Evolutionary conservation across 1,139 yeast genomes (phyloP), one percentile per base, ranked within the genome.

Genomic region (Ogataea hybrid): DNA sequence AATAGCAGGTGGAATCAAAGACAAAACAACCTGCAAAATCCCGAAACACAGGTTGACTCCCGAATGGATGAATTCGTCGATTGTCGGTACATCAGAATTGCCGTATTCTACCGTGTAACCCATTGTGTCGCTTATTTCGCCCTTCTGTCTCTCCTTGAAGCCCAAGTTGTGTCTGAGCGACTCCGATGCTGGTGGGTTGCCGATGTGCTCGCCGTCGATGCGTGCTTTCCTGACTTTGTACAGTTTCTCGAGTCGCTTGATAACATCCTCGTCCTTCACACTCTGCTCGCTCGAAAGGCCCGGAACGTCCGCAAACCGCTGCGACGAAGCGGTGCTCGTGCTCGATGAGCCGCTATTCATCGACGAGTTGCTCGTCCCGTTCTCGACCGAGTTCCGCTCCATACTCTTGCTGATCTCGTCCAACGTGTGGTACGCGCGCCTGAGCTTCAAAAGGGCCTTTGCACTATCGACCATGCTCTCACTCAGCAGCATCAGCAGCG

Each of bases 1-100:
- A 41, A 92, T 81, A 0, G 92, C 78, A 0, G 97, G 96, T 5
- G 97, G 98, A 38, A 92, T 81, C 51, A 90, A 73, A 0, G 97
- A 88, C 21, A 92, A 71, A 17, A 92, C 95, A 34, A 92, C 84
- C 61, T 92, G 97, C 43, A 92, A 70, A 38, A 92, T 82, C 17
- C 98, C 97, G 64, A 87, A 88, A 63, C 97, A 88, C 39, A 89
- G 70, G 56, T 88, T 89, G 9, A 89, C 95, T 20, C 97, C 97
- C 0, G 96, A 85, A 53, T 84, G 86, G 47, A 90, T 87, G 58
- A 87, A 90, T 63, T 90, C 97, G 57, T 90, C 97, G 43, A 83
- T 71, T 0, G 92, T 84, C 1, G 87, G 75, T 44, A 69, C 67
- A 14, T 64, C 63, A 1, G 49, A 39, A 22, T 47, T 42, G 11